These are phyloP conservation scores for Solanum bukasovii DNA, from an alignment of 257 asterid species.

Conservation along the genomic window DNA sequence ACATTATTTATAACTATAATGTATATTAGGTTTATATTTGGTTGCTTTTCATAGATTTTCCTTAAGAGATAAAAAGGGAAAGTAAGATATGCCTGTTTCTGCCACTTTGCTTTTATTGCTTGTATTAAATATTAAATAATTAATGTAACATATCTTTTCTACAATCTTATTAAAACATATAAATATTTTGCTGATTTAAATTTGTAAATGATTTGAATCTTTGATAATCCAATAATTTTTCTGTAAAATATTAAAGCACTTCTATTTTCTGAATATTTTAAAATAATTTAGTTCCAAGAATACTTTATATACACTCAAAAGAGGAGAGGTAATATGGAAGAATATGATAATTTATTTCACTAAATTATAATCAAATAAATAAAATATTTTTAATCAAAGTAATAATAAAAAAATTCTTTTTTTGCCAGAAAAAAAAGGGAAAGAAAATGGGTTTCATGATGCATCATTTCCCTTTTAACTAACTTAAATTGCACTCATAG, in stretches of 20 bases:
- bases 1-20: not conserved
- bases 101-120: not conserved
- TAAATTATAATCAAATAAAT: not conserved
- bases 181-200: not conserved
- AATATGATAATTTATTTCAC: not conserved
- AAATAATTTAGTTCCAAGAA: not conserved
- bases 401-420: not conserved
- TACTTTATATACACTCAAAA: not conserved
- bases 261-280: not conserved
- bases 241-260: not conserved
- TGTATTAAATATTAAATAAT: not conserved
- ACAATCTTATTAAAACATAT: not conserved
- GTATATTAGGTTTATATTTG: not conserved
- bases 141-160: not conserved
- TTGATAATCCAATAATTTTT: not conserved
- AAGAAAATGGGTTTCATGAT: constrained; percentile 1
- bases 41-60: not conserved
- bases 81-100: not conserved
- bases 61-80: not conserved
- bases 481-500: constrained; percentile 59
- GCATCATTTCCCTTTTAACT: constrained; percentile 9
- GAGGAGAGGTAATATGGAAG: not conserved
- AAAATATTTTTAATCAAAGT: not conserved
- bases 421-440: not conserved
- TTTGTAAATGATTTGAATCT: not conserved